Base-by-base conservation (phyloP, 768 basidiomycete species). In the Rhizopogon vesiculosus region DNA sequence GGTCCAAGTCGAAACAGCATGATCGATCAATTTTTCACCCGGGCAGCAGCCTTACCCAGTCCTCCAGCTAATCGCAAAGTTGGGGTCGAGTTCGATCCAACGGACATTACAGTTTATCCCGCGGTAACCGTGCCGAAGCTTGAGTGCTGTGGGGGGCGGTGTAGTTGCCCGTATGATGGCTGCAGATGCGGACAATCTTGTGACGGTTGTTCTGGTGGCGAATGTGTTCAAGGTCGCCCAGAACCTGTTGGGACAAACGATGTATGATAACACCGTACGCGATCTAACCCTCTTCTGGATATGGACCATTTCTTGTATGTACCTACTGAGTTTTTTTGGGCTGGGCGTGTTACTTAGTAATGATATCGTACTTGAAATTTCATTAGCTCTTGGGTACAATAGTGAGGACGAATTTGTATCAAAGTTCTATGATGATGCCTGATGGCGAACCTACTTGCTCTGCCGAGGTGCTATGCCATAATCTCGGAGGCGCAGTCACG, bases 11-110 rank as follows among this genome's bases (percentile, higher is more conserved):
- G 59, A 42, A 61, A 60, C 18, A 76, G 63, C 58, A 76, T 77
- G 64, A 72, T 89, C 54, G 82, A 89, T 55, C 72, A 72, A 45
- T 90, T 90, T 70, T 83, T 87, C 57, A 82, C 84, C 31, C 76
- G 78, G 29, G 86, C 85, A 3, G 85, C 87, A n/a, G 70, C 83
- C 5, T 76, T 87, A n/a, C 87, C 87, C n/a, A 70, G 72, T 12
- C 81, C 82, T 1, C 83, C 85, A 3, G 55, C 60, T 6, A 67
- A 74, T 59, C 72, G 72, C 19, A 78, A 76, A 33, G 60, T 65
- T 16, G 74, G 71, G 3, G 58, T 72, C 35, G 62, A 63, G 15
- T 64, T 84, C 41, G 81, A 86, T 66, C 79, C 80, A 0, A 78
- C 75, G 66, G 77, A 86, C 59, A 64, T 80, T 25, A 77, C 68